Conservation (phyloP, 2,329 filamentous ascomycete species). For the Zasmidium citrigriseum region DNA sequence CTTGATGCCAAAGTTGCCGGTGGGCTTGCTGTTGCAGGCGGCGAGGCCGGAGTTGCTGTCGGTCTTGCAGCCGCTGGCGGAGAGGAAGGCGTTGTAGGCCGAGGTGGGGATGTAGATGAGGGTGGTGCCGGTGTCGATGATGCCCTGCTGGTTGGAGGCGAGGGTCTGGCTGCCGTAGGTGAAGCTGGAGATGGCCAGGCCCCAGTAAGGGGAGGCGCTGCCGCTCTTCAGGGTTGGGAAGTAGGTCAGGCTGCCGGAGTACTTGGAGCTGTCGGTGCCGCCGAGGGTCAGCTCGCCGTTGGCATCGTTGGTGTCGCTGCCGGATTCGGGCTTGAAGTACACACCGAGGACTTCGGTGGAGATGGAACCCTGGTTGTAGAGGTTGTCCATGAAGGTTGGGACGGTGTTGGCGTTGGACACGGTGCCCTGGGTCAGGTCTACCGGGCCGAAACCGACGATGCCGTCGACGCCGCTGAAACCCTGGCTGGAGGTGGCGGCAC, state of each 20-base stretch:
- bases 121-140: slow-evolving; percentile 45
- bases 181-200: slow-evolving; percentile 21
- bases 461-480: slow-evolving; percentile 22
- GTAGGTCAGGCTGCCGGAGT: slow-evolving; percentile 60
- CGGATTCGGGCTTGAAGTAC: slow-evolving; percentile 23
- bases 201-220: slow-evolving; percentile 55
- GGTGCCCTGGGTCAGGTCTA: slow-evolving; percentile 20
- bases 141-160: slow-evolving; percentile 36
- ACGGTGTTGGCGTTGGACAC: slow-evolving; percentile 23
- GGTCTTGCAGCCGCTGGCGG: slow-evolving; percentile 19
- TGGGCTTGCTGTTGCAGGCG: slow-evolving; percentile 17
- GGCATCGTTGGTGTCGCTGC: slow-evolving; percentile 19
- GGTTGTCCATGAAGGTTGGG: slow-evolving; percentile 25
- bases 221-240: slow-evolving; percentile 51
- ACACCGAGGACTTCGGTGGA: slow-evolving; percentile 23
- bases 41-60: slow-evolving; percentile 25
- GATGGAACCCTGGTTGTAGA: slow-evolving; percentile 22
- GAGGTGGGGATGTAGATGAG: slow-evolving; percentile 42
- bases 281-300: slow-evolving; percentile 24
- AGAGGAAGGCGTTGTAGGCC: slow-evolving; percentile 28
- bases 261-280: slow-evolving; percentile 55
- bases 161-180: slow-evolving; percentile 19
- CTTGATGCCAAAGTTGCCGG: slow-evolving; percentile 19
- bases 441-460: slow-evolving; percentile 24
- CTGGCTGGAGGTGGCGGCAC: slow-evolving; percentile 12